Evolutionary conservation across 164 flowering plant genomes (phyloP).

Genomic region (Vitis rotundifolia): DNA sequence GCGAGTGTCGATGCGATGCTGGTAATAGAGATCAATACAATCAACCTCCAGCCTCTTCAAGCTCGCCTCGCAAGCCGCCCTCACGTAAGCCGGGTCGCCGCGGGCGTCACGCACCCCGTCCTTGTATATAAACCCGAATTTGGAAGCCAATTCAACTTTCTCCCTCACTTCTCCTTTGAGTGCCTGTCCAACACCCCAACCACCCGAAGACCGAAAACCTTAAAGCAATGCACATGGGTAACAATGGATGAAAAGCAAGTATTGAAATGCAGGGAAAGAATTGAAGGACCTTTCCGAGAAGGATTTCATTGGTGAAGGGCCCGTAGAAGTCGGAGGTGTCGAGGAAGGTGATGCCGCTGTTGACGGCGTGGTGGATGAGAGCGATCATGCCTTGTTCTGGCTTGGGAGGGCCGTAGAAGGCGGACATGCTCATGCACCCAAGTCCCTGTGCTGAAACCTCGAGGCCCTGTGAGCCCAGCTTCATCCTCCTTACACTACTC

Average conservation of each 20-base stretch:
- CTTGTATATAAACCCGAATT: constrained; percentile 12
- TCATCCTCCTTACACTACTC: constrained; percentile 16
- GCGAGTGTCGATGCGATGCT: constrained; percentile 18
- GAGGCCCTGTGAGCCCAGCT: constrained; percentile 27
- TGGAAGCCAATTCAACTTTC: constrained; percentile 27
- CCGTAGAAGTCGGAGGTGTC: constrained; percentile 45
- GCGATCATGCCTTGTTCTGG: constrained; percentile 30
- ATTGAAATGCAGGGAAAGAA: not conserved
- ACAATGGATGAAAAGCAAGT: not conserved
- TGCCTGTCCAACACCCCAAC: constrained; percentile 15
- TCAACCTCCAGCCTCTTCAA: constrained; percentile 22
- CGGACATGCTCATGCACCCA: constrained; percentile 42
- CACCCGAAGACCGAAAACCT: not conserved
- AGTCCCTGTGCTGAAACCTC: constrained; percentile 24
- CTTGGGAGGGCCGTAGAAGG: constrained; percentile 35
- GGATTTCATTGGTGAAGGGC: constrained; percentile 37
- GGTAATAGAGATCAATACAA: constrained; percentile 24
- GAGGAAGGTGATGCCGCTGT: constrained; percentile 28
- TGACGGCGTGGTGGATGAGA: constrained; percentile 30
- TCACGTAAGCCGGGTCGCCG: constrained; percentile 21
- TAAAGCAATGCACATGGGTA: not conserved
- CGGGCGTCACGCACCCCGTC: constrained; percentile 14
- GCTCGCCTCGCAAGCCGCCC: constrained; percentile 21
- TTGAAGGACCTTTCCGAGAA: constrained; percentile 26
- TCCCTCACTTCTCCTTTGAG: constrained; percentile 22